These are phyloP conservation scores for Dictyostelium discoideum DNA, from an alignment of 78 protist species.

Conservation along the genomic window dicty_2.7 NC_007090.3:1421501-1422000, in stretches of 20 bases:
- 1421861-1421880: not conserved
- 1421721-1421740: not conserved
- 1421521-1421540: no score
- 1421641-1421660: not conserved
- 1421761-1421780: not conserved
- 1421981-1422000: constrained; percentile 9
- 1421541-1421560: not conserved
- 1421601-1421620: constrained; percentile 3
- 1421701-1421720: not conserved
- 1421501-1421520: not conserved
- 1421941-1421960: constrained; percentile 10
- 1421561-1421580: not conserved
- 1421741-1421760: not conserved
- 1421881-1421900: not conserved
- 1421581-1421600: constrained; percentile 6
- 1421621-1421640: constrained; percentile 1
- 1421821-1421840: not conserved
- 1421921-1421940: not conserved
- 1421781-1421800: not conserved
- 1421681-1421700: not conserved
- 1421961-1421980: constrained; percentile 6
- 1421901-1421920: not conserved
- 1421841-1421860: not conserved
- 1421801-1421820: not conserved
- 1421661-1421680: not conserved